Percentiles rank a stretch among this genome's conserved stretches.
These are phyloP conservation scores for Jaapia argillacea DNA, from an alignment of 768 basidiomycete species.

Conservation along the genomic window DNA sequence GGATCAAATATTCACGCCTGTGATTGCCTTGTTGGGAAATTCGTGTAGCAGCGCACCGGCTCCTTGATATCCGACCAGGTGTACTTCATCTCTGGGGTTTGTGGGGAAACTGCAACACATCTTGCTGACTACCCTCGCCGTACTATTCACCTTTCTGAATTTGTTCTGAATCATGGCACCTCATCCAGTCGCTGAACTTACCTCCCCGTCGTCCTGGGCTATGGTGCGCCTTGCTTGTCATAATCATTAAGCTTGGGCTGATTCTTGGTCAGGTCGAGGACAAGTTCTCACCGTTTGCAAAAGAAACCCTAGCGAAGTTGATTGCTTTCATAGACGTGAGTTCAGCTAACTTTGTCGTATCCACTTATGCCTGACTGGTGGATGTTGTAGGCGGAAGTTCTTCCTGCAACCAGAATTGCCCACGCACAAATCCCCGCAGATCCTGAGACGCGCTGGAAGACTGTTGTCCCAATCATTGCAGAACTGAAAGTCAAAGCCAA, in stretches of 20 bases:
- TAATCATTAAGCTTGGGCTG: slow-evolving; percentile 2
- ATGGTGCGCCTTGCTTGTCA: slow-evolving; percentile 55
- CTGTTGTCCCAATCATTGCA: slow-evolving; percentile 68
- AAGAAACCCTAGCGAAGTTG: slow-evolving; percentile 77
- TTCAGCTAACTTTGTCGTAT: background rate
- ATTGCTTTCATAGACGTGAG: slow-evolving; percentile 76
- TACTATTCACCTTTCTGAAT: too few species aligned
- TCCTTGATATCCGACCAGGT: too few species aligned
- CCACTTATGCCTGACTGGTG: background rate
- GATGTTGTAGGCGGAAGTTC: slow-evolving; percentile 65
- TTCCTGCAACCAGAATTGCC: slow-evolving; percentile 69
- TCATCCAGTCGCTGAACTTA: slow-evolving; percentile 70
- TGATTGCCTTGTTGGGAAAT: too few species aligned
- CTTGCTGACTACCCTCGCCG: too few species aligned
- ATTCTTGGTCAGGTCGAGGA: slow-evolving; percentile 57
- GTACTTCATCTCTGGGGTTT: too few species aligned
- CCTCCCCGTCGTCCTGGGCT: slow-evolving; percentile 81
- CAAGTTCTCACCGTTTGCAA: slow-evolving; percentile 87
- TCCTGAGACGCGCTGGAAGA: slow-evolving; percentile 71
- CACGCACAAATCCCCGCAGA: slow-evolving; percentile 77
- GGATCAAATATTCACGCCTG: too few species aligned
- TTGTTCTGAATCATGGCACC: slow-evolving; percentile 41
- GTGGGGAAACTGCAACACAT: too few species aligned
- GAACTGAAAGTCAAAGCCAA: slow-evolving; percentile 85
- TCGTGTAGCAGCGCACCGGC: too few species aligned